Evolutionary conservation across 495 filamentous ascomycete genomes (phyloP).

Genomic region (Penicillium dipodomyicola): DNA sequence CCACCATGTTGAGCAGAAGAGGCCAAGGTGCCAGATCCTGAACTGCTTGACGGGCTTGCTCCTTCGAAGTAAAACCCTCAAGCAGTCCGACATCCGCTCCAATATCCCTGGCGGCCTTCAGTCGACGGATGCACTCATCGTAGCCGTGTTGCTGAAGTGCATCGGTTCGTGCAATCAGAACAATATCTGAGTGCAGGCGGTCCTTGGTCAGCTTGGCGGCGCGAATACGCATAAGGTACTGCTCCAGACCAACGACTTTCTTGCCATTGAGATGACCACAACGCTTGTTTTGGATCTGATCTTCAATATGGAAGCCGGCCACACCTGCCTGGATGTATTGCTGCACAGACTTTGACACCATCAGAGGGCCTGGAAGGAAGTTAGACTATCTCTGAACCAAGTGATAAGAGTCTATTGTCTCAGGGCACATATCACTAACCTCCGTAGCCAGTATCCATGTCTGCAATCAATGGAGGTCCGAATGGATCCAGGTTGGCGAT

Average conservation of each 20-base stretch:
- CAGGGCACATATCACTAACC: constrained; percentile 32
- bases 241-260: constrained; percentile 52
- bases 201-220: constrained; percentile 51
- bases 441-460: constrained; percentile 66
- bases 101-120: constrained; percentile 53
- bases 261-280: constrained; percentile 64
- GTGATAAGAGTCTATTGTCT: neutral
- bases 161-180: constrained; percentile 69
- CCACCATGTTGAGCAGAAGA: constrained; percentile 62
- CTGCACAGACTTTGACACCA: constrained; percentile 61
- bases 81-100: constrained; percentile 66
- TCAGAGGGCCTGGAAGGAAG: constrained; percentile 49
- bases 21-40: constrained; percentile 57
- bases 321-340: constrained; percentile 67
- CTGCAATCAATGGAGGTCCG: constrained; percentile 63
- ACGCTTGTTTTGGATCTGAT: constrained; percentile 65
- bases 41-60: constrained; percentile 51
- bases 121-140: constrained; percentile 55
- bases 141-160: constrained; percentile 62
- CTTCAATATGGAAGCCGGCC: constrained; percentile 69
- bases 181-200: constrained; percentile 54
- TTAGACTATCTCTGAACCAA: neutral
- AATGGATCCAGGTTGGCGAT: constrained; percentile 60
- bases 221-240: constrained; percentile 56
- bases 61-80: constrained; percentile 58